These are phyloP conservation scores for Pisolithus orientalis DNA, from an alignment of 768 basidiomycete species.

Conservation along the genomic window DNA sequence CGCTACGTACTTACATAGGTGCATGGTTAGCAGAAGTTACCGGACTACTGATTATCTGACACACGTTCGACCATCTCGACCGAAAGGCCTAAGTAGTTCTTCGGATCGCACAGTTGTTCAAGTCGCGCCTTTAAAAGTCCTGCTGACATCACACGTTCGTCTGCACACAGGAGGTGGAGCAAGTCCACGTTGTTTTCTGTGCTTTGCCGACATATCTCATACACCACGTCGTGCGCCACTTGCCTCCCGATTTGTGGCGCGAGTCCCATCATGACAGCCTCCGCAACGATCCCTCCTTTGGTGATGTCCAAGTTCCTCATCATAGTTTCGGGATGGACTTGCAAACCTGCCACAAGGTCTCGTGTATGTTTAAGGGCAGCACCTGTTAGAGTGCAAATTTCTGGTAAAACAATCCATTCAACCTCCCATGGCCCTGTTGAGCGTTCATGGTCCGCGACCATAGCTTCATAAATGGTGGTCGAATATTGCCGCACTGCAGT, in stretches of 20 bases:
- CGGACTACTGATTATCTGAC: not conserved
- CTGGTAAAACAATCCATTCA: slow-evolving; percentile 44
- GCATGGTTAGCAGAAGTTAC: no score
- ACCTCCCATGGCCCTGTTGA: slow-evolving; percentile 46
- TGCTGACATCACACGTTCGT: slow-evolving; percentile 18
- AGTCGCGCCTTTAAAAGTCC: slow-evolving; percentile 24
- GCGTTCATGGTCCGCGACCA: slow-evolving; percentile 44
- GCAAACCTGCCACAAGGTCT: slow-evolving; percentile 32
- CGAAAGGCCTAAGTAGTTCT: slow-evolving; percentile 34
- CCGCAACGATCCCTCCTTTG: slow-evolving; percentile 36
- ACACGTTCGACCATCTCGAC: slow-evolving; percentile 21
- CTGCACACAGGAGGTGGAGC: slow-evolving; percentile 26
- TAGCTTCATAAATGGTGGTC: slow-evolving; percentile 36
- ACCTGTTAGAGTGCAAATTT: slow-evolving; percentile 38
- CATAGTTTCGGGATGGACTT: slow-evolving; percentile 38
- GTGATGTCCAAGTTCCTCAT: slow-evolving; percentile 33
- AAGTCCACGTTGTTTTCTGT: slow-evolving; percentile 23
- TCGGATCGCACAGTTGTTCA: slow-evolving; percentile 31
- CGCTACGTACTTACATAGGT: no score
- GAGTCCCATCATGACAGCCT: slow-evolving; percentile 44
- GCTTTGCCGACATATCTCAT: slow-evolving; percentile 33
- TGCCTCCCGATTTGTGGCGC: slow-evolving; percentile 39
- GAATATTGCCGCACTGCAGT: slow-evolving; percentile 36
- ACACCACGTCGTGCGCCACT: slow-evolving; percentile 39
- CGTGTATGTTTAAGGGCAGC: slow-evolving; percentile 33